Percentiles rank a stretch among this genome's conserved stretches.
Conservation (phyloP, 805 yeast genomes). For the Candida saitoana region DNA sequence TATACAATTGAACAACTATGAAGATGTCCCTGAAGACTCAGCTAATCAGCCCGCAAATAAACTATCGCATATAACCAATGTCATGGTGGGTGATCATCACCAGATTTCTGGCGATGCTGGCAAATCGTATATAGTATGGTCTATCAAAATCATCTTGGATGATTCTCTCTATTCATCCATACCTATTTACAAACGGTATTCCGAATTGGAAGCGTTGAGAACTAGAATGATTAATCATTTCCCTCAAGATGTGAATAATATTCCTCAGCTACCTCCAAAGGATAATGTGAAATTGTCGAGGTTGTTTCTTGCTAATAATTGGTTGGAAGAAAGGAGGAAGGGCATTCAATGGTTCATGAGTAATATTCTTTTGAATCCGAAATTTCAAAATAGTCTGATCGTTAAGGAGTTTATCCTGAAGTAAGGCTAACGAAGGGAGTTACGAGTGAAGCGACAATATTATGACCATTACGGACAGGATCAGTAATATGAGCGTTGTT, state of each 20-base stretch:
- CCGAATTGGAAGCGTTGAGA: conserved; percentile 56
- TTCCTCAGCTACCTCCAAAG: conserved; percentile 53
- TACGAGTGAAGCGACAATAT: too few species aligned
- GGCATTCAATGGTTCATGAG: conserved; percentile 61
- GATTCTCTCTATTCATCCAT: conserved; percentile 40
- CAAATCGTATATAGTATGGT: conserved; percentile 36
- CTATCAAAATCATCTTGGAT: conserved; percentile 32
- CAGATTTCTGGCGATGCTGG: conserved; percentile 36
- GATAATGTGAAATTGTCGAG: conserved; percentile 38
- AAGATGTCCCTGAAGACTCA: conserved; percentile 5
- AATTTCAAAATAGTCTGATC: conserved; percentile 31
- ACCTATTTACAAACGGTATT: conserved; percentile 54
- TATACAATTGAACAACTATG: conserved; percentile 28
- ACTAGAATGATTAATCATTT: conserved; percentile 40
- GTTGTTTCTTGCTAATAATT: conserved; percentile 35
- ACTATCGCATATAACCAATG: conserved; percentile 36
- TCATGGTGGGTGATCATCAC: conserved; percentile 39
- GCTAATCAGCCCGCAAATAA: conserved; percentile 1
- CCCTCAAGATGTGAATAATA: conserved; percentile 26
- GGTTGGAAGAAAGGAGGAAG: conserved; percentile 52
- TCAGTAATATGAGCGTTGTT: too few species aligned
- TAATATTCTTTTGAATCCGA: conserved; percentile 50
- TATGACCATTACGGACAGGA: too few species aligned
- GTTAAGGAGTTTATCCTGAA: conserved; percentile 38
- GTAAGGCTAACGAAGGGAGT: too few species aligned